Base-by-base conservation (phyloP, 495 filamentous ascomycete species). In the Podospora didyma region DNA sequence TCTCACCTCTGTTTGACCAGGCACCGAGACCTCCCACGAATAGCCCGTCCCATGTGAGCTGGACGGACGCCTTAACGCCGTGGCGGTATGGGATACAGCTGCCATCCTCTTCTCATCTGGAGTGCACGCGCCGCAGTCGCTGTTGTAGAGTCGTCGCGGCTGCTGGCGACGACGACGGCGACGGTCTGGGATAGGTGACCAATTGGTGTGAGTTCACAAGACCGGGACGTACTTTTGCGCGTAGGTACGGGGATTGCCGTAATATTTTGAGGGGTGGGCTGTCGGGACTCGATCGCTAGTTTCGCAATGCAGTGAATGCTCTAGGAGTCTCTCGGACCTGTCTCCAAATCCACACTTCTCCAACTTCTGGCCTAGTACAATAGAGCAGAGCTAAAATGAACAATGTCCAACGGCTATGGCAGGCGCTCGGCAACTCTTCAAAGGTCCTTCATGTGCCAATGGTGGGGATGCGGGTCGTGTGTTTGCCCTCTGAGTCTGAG, bases 21-120 rank as follows among this genome's bases (percentile, higher is more conserved):
- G 60, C 34, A 76, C 65, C 48, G 75, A 62, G 58, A 78, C 75
- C 56, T 78, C 77, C 83, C 83, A 86, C 53, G 75, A 62, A 48
- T 70, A 73, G 49, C 67, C 69, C 31, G 70, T 73, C 47, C 74
- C 79, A 56, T 83, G 78, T 19, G 75, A 76, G 61, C 75, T 81
- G 56, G 70, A 73, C 26, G 79, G 75, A 49, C 78, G 77, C 51
- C 76, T 79, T 51, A 84, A 61, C 31, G 79, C 73, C 60, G 63
- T 73, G 26, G 76, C 63, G 54, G 72, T 74, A 58, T 78, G 76
- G 56, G 78, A 79, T 66, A 81, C 75, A 61, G 79, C 68, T 59
- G 79, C 76, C 79, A 82, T 82, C n/a, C n/a, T 63, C n/a, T n/a
- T n/a, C 14, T 62, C 61, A 64, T 64, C 57, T 37, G 45, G 14